Evolutionary conservation across 805 yeast species (phyloP), one percentile per base, ranked within the genome.

Genomic region (Metschnikowia cerradonensis): DNA sequence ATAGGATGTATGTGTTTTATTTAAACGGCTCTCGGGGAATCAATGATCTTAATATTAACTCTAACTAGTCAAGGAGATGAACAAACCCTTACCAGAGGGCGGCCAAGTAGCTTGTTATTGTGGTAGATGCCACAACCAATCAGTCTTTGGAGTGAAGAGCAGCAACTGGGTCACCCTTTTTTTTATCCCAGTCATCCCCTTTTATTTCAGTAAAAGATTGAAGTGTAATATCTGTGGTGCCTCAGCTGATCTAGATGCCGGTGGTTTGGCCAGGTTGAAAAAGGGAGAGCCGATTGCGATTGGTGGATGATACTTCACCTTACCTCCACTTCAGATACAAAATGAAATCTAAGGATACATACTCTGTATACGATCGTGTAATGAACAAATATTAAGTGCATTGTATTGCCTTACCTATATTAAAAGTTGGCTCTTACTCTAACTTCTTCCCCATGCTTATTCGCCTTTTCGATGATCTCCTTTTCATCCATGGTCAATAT

Each of bases 91-190:
- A 34, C 31, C 37, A 3, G 51, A 50, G 10, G 59, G 59, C 7
- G 59, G 59, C 13, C 46, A 52, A 22, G 50, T 56, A 6, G 52
- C 56, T 6, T 57, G 60, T 35, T 76, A 73, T 52, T 82, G 88
- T 59, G 81, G 83, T 17, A 74, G 79, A 52, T 82, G 88, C 55
- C 84, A 81, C 58, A 82, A 82, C 60, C 70, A 71, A 50, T 69
- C 80, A 26, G 86, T 80, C 3, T 63, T 67, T 47, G 81, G 84
- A 0, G 68, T 80, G 8, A 75, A 80, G 53, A 69, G 81, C 42
- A 76, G 74, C 55, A 79, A 81, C 57, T 78, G 80, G 60, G 71
- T 82, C 22, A 52, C 63, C 2, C 42, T 59, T 11, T 60, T 61
- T 44, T 55, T 57, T 46, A 41, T 52, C 38, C 54, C 65, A 3